Percentiles rank a stretch among this genome's conserved stretches.
Conservation (phyloP, 352 stramenopile genomes). For the Phytophthora melonis region DNA sequence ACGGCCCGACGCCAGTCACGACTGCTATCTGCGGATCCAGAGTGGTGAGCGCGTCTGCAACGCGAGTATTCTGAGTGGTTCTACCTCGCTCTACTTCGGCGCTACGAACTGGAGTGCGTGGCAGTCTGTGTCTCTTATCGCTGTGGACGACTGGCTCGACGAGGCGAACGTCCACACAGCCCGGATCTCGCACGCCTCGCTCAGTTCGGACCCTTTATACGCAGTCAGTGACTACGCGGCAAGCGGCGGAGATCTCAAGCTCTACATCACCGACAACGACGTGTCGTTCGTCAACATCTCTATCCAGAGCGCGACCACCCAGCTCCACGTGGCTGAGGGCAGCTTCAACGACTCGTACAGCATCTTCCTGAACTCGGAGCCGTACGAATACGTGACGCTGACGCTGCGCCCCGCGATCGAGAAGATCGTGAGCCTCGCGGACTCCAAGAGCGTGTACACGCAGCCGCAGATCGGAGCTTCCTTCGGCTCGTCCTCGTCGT, state of each 20-base stretch:
- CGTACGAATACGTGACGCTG: constrained; percentile 68
- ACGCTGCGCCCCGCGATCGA: constrained; percentile 51
- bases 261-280: constrained; percentile 76
- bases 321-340: constrained; percentile 73
- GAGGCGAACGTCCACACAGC: constrained; percentile 60
- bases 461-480: constrained; percentile 46
- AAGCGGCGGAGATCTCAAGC: constrained; percentile 34
- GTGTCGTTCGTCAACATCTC: constrained; percentile 72
- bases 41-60: constrained; percentile 60
- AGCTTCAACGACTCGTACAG: constrained; percentile 85
- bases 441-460: constrained; percentile 26
- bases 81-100: constrained; percentile 58
- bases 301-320: constrained; percentile 33
- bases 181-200: constrained; percentile 58
- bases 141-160: constrained; percentile 71
- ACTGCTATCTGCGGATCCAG: constrained; percentile 61
- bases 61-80: constrained; percentile 50
- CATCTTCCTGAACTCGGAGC: constrained; percentile 66
- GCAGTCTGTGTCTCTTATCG: constrained; percentile 64
- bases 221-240: constrained; percentile 39
- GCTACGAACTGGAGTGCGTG: constrained; percentile 69
- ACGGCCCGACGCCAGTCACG: constrained; percentile 51
- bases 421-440: constrained; percentile 48
- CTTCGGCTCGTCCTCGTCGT: constrained; percentile 30
- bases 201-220: constrained; percentile 63